phyloP scores from a whole-genome alignment of 495 filamentous ascomycete genomes.

The Xylaria palmicola region DNA sequence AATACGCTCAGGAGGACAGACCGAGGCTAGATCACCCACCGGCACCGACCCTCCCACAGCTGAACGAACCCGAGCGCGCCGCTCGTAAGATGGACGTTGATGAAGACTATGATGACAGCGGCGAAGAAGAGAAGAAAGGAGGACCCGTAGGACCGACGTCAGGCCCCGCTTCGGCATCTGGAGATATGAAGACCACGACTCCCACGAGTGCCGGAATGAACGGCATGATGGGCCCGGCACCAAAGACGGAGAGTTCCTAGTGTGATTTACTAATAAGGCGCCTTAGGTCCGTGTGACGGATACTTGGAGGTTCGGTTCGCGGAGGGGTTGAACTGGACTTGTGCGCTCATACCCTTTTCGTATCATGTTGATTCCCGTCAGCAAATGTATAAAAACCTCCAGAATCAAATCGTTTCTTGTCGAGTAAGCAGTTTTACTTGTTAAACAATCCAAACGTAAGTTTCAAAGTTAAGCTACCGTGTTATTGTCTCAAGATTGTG shows the following conservation, averaged over 20 bases:
- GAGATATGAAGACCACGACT: constrained; percentile 49
- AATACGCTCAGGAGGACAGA: constrained; percentile 53
- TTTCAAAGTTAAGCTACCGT: no score
- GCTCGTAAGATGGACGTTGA: constrained; percentile 96
- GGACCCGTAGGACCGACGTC: constrained; percentile 36
- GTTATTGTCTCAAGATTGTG: no score
- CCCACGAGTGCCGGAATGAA: constrained; percentile 44
- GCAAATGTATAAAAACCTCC: constrained; percentile 17
- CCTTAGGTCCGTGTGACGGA: no score
- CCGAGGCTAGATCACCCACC: constrained; percentile 48
- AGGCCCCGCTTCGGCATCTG: constrained; percentile 35
- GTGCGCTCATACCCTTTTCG: constrained; percentile 17
- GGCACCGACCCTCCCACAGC: constrained; percentile 45
- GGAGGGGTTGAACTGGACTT: neutral
- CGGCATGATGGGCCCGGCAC: constrained; percentile 43
- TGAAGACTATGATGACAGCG: constrained; percentile 90
- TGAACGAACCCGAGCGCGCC: constrained; percentile 71
- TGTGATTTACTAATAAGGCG: constrained; percentile 4
- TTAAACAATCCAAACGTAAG: no score
- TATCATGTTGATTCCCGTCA: neutral
- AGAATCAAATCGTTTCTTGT: no score
- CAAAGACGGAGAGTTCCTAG: constrained; percentile 34
- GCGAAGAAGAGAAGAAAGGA: constrained; percentile 75
- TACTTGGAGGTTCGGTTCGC: neutral
- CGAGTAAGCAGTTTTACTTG: no score